A percentile compares a stretch with the other conserved stretches of the same genome.
These are phyloP conservation scores for Centaurea solstitialis DNA, from an alignment of 129 eudicot species.

Conservation along the genomic window DNA sequence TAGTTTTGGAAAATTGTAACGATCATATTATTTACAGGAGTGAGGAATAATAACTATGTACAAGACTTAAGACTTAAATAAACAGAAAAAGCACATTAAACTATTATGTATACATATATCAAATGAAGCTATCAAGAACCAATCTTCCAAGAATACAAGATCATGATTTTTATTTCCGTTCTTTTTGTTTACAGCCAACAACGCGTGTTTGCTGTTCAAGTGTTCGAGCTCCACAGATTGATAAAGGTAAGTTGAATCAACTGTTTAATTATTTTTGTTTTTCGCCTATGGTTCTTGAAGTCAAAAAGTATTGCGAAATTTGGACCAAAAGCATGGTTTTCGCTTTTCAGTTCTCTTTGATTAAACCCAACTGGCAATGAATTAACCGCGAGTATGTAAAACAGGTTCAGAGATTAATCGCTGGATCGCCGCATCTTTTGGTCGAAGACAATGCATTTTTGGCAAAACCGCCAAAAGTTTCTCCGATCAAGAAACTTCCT, in stretches of 20 bases:
- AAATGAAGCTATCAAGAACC: not conserved
- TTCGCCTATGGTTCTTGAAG: not conserved
- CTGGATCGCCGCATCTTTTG: constrained; percentile 76
- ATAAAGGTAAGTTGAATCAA: constrained; percentile 59
- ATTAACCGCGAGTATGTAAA: not conserved
- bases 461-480: constrained; percentile 50
- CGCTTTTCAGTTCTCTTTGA: not conserved
- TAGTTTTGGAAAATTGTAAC: no score
- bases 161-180: constrained; percentile 12
- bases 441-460: constrained; percentile 51
- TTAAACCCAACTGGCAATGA: not conserved
- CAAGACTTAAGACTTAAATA: no score
- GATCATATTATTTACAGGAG: no score
- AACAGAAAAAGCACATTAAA: no score
- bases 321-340: not conserved
- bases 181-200: constrained; percentile 70
- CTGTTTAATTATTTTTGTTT: not conserved
- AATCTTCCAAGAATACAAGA: not conserved
- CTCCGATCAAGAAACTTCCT: constrained; percentile 56
- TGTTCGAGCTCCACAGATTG: constrained; percentile 92
- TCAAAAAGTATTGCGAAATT: not conserved
- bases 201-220: constrained; percentile 95
- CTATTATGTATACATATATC: no score
- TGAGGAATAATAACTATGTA: no score
- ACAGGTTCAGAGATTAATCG: constrained; percentile 88